These are phyloP conservation scores for Emiliania huxleyi DNA, from an alignment of 78 protist genomes.

Conservation along the genomic window DNA sequence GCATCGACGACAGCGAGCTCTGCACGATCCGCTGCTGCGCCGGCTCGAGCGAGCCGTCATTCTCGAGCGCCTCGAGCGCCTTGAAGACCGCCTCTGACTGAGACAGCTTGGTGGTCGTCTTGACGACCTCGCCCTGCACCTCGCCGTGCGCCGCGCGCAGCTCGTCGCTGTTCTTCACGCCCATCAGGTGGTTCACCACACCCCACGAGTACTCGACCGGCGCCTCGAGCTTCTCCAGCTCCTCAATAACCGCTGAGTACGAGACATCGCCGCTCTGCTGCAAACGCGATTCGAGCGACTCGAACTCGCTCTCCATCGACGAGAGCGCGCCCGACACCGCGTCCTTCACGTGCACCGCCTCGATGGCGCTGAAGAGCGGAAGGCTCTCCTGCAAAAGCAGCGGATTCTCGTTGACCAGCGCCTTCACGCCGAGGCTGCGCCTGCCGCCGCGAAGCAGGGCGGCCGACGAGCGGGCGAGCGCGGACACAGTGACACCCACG, in stretches of 20 bases:
- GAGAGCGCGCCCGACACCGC: neutral
- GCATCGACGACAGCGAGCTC: neutral
- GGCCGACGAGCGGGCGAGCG: too few relatives aligned
- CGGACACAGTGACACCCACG: too few relatives aligned
- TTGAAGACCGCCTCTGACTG: neutral
- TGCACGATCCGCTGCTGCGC: neutral
- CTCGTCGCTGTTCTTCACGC: neutral
- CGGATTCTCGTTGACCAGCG: too few relatives aligned
- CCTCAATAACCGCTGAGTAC: neutral
- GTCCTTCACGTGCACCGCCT: neutral
- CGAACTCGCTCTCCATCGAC: neutral
- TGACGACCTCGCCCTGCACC: neutral
- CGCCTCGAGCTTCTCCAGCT: neutral
- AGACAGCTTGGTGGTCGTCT: neutral
- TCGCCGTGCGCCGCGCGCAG: neutral
- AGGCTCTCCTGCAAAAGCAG: neutral
- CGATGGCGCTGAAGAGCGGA: neutral
- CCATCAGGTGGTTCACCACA: slow-evolving; percentile 15
- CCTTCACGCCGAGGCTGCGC: too few relatives aligned
- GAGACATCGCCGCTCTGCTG: neutral
- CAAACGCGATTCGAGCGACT: neutral
- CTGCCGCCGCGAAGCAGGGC: too few relatives aligned
- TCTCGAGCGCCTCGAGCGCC: neutral
- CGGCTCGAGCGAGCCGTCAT: neutral
- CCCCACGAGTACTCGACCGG: neutral